Evolutionary conservation across 768 basidiomycete genomes (phyloP).

Genomic region (Cytidiella melzeri): DNA sequence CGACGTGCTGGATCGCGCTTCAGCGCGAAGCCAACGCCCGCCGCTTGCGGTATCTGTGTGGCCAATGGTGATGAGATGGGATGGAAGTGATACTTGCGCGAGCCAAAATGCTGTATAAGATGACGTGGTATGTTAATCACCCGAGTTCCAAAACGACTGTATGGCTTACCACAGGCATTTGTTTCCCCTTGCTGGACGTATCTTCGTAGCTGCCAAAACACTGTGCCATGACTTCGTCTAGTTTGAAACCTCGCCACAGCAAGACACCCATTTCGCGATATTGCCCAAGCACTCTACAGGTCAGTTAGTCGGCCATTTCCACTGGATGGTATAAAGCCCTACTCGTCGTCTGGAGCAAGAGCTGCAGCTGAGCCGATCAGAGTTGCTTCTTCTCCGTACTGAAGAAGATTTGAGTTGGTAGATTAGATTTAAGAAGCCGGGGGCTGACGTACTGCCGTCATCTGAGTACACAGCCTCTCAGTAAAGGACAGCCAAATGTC

Average conservation of each 20-base stretch:
- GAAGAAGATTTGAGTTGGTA: constrained; percentile 5
- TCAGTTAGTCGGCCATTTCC: constrained; percentile 1
- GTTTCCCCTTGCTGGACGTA: constrained; percentile 73
- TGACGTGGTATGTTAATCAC: not conserved
- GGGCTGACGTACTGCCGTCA: constrained; percentile 63
- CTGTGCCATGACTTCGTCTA: constrained; percentile 84
- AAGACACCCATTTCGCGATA: constrained; percentile 92
- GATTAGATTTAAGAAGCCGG: too few species aligned
- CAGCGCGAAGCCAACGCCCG: constrained; percentile 87
- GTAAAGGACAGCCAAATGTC: not conserved
- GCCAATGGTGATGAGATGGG: constrained; percentile 91
- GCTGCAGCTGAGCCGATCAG: constrained; percentile 88
- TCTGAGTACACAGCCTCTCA: constrained; percentile 35
- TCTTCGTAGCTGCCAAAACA: constrained; percentile 88
- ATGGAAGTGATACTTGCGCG: constrained; percentile 79
- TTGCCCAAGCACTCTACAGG: constrained; percentile 74
- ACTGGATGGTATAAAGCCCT: constrained; percentile 29
- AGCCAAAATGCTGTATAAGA: constrained; percentile 84
- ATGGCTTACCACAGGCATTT: constrained; percentile 82
- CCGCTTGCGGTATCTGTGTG: constrained; percentile 93
- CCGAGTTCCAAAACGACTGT: not conserved
- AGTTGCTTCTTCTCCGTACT: constrained; percentile 90
- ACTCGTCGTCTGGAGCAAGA: constrained; percentile 81
- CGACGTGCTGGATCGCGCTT: constrained; percentile 67
- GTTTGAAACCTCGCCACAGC: constrained; percentile 77